These are phyloP conservation scores for Skeletonema grethae DNA, from an alignment of 108 stramenopile genomes.

Conservation along the genomic window DNA sequence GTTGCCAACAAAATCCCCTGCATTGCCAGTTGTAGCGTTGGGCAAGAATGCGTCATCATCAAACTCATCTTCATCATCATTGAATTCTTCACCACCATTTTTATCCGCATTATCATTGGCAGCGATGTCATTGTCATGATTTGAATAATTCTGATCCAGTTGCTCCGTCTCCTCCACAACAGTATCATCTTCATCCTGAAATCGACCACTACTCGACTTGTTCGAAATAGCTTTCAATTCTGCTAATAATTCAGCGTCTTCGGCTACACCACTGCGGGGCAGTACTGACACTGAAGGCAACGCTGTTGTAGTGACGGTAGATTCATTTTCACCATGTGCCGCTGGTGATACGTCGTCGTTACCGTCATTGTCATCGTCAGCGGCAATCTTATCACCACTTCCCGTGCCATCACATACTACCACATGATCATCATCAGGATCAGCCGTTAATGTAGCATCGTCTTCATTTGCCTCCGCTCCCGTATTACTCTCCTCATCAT, in stretches of 20 bases:
- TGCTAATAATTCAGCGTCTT: constrained; percentile 59
- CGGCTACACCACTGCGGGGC: constrained; percentile 51
- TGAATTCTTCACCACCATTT: constrained; percentile 6
- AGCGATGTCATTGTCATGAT: too few relatives aligned
- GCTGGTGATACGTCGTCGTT: neutral
- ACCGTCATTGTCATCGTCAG: neutral
- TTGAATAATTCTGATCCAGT: too few relatives aligned
- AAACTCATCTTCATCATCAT: neutral
- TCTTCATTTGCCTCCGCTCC: neutral
- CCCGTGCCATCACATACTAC: neutral
- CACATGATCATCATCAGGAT: neutral
- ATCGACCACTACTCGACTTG: constrained; percentile 42
- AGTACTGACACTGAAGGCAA: neutral
- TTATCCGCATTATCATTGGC: neutral
- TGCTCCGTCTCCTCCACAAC: neutral
- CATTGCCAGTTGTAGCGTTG: neutral
- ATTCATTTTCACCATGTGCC: neutral
- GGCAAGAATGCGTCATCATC: constrained; percentile 10
- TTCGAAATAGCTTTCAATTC: constrained; percentile 57
- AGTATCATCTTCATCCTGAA: constrained; percentile 31
- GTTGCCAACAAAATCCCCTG: neutral
- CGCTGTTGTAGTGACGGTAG: neutral
- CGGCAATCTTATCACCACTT: neutral
- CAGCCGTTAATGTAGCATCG: neutral
- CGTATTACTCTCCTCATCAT: neutral